phyloP scores from a whole-genome alignment of 805 yeast species.

The Saccharomycopsis fibuligera region DNA sequence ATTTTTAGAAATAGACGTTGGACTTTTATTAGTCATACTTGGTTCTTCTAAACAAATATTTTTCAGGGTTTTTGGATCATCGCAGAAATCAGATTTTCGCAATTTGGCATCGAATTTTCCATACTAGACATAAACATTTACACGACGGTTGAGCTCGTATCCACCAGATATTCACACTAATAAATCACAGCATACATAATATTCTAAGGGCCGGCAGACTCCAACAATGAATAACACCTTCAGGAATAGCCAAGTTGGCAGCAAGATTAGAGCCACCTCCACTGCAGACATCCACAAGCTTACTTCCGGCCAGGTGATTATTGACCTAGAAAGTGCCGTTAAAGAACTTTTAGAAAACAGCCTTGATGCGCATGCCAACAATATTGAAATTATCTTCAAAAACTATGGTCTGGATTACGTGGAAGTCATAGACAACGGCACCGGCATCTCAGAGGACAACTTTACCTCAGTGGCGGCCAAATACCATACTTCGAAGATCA shows the following conservation, averaged over 20 bases:
- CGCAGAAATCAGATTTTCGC: no score
- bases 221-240: neutral
- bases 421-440: conserved; percentile 64
- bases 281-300: conserved; percentile 55
- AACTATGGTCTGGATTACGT: conserved; percentile 70
- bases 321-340: conserved; percentile 67
- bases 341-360: conserved; percentile 87
- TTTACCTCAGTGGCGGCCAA: conserved; percentile 49
- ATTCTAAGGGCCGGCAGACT: no score
- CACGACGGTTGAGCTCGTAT: no score
- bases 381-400: conserved; percentile 59
- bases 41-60: no score
- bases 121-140: no score
- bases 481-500: conserved; percentile 63
- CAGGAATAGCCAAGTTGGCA: no score
- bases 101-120: no score
- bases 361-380: conserved; percentile 68
- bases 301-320: conserved; percentile 91
- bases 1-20: no score
- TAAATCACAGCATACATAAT: no score
- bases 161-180: no score
- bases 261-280: neutral
- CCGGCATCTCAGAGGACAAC: conserved; percentile 51
- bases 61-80: no score
- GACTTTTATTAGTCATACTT: no score